These are phyloP conservation scores for Cordyceps sp. DNA, from an alignment of 2,329 filamentous ascomycete species.

Conservation along the genomic window DNA sequence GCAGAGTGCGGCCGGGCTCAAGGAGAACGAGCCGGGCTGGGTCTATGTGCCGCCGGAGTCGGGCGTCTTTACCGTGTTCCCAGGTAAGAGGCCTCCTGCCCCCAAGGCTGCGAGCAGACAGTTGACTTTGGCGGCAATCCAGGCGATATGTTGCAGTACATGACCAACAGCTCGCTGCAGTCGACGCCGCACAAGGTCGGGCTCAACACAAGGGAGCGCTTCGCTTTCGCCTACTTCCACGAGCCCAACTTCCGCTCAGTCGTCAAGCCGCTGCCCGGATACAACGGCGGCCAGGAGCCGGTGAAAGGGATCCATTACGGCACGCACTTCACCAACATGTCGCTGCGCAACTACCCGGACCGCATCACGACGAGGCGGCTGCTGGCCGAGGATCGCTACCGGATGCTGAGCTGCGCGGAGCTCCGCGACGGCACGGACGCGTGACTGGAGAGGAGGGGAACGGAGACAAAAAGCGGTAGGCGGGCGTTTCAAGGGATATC, in stretches of 20 bases:
- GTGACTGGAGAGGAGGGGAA: too few relatives aligned
- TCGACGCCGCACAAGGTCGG: conserved; percentile 34
- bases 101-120: not conserved
- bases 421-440: too few relatives aligned
- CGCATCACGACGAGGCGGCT: conserved; percentile 24
- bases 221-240: conserved; percentile 33
- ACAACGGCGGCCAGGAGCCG: conserved; percentile 13
- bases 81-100: conserved; percentile 13
- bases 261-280: conserved; percentile 23
- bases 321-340: conserved; percentile 36
- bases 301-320: conserved; percentile 29
- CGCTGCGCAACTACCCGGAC: conserved; percentile 29
- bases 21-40: conserved; percentile 28
- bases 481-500: too few relatives aligned
- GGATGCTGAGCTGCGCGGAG: too few relatives aligned
- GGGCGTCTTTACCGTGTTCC: conserved; percentile 30
- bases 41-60: conserved; percentile 27
- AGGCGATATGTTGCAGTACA: conserved; percentile 35
- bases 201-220: conserved; percentile 28
- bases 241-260: conserved; percentile 31
- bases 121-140: not conserved
- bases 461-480: too few relatives aligned
- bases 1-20: conserved; percentile 23
- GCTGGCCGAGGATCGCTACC: too few relatives aligned
- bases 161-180: conserved; percentile 26